phyloP scores from a whole-genome alignment of 208 protist species.

The Leishmania braziliensis region DNA sequence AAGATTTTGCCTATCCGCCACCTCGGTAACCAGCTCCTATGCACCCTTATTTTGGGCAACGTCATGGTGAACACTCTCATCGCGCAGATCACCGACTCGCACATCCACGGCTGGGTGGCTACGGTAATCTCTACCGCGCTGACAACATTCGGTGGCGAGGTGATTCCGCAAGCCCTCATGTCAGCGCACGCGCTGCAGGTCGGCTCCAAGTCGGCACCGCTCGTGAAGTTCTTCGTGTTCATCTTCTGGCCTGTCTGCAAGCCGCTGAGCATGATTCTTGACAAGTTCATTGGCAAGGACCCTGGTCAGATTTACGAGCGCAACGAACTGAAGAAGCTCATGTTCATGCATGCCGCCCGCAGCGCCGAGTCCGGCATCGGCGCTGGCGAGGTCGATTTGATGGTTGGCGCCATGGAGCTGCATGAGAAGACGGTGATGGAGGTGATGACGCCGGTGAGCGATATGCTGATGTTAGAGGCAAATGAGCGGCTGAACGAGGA shows the following conservation, averaged over 20 bases:
- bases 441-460: constrained; percentile 95
- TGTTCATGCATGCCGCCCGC: constrained; percentile 93
- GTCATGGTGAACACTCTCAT: constrained; percentile 97
- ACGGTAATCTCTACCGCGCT: constrained; percentile 91
- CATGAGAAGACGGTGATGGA: constrained; percentile 92
- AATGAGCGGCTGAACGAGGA: constrained; percentile 93
- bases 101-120: constrained; percentile 87
- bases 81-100: constrained; percentile 91
- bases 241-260: constrained; percentile 94
- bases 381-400: constrained; percentile 89
- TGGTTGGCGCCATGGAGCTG: constrained; percentile 95
- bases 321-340: constrained; percentile 96
- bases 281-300: constrained; percentile 93
- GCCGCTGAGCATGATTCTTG: constrained; percentile 92
- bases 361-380: constrained; percentile 87
- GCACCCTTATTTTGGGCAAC: constrained; percentile 97
- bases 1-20: constrained; percentile 95
- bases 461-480: constrained; percentile 94
- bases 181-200: constrained; percentile 92
- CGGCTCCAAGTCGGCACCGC: constrained; percentile 87
- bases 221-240: constrained; percentile 95
- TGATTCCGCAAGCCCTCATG: constrained; percentile 95
- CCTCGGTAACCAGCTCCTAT: constrained; percentile 95
- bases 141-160: constrained; percentile 96
- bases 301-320: constrained; percentile 96